A percentile compares a stretch with the other conserved stretches of the same genome.
Conservation (phyloP, 108 stramenopile genomes). For the Stephanodiscus minutulus region DNA sequence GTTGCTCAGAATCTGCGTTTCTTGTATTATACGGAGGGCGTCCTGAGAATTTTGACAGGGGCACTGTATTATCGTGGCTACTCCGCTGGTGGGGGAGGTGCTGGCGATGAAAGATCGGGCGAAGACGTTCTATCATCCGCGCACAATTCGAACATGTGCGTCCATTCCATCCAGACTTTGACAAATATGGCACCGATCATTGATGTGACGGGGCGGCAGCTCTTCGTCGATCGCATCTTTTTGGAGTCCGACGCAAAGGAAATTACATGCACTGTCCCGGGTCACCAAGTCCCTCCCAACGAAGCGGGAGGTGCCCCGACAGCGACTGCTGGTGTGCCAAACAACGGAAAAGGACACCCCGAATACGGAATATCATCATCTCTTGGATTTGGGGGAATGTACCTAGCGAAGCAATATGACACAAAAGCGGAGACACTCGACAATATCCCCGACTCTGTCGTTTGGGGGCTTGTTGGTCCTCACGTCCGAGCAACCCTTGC, state of each 20-base stretch:
- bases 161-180: slow-evolving; percentile 62
- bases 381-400: slow-evolving; percentile 71
- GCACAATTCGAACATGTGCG: slow-evolving; percentile 55
- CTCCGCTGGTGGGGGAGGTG: slow-evolving; percentile 6
- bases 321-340: not conserved
- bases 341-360: slow-evolving; percentile 22
- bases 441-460: slow-evolving; percentile 26
- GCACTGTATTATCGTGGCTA: slow-evolving; percentile 68
- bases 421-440: slow-evolving; percentile 45
- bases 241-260: slow-evolving; percentile 49
- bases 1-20: slow-evolving; percentile 76
- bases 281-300: slow-evolving; percentile 43
- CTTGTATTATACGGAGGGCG: slow-evolving; percentile 57
- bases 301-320: slow-evolving; percentile 30
- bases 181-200: slow-evolving; percentile 69
- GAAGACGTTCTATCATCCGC: slow-evolving; percentile 45
- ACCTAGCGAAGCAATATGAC: slow-evolving; percentile 78
- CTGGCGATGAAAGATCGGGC: slow-evolving; percentile 27
- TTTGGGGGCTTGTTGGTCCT: slow-evolving; percentile 32
- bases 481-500: slow-evolving; percentile 34
- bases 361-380: slow-evolving; percentile 53
- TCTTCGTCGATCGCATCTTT: slow-evolving; percentile 75
- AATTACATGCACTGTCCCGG: slow-evolving; percentile 35
- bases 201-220: slow-evolving; percentile 74
- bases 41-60: slow-evolving; percentile 63